These are phyloP conservation scores for Quercus gilva DNA, from an alignment of 306 rosid genomes.

Conservation along the genomic window DNA sequence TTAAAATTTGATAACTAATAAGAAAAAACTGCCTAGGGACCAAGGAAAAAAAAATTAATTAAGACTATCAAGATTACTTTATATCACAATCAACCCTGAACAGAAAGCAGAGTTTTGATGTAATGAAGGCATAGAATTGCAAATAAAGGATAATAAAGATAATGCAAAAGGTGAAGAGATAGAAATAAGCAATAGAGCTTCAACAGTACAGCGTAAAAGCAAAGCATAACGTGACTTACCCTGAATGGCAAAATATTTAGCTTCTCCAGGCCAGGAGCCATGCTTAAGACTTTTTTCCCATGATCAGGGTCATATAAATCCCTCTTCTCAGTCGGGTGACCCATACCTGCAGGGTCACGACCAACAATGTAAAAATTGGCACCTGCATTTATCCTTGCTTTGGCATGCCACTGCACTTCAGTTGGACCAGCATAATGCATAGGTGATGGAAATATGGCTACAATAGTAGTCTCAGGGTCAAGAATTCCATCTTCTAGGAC, in stretches of 20 bases:
- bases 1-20: background rate
- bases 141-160: conserved; percentile 4
- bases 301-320: conserved; percentile 95
- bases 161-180: background rate
- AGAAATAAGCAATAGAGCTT: conserved; percentile 6
- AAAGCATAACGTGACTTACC: conserved; percentile 36
- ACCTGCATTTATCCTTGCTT: conserved; percentile 93
- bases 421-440: conserved; percentile 99
- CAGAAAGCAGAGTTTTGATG: background rate
- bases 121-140: background rate
- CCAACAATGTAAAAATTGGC: conserved; percentile 97
- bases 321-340: conserved; percentile 92
- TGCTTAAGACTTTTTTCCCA: conserved; percentile 89
- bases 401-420: conserved; percentile 99
- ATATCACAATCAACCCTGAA: background rate
- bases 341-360: conserved; percentile 99
- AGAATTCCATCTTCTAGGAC: conserved; percentile 95
- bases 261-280: conserved; percentile 98
- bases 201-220: background rate
- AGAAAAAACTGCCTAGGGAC: background rate
- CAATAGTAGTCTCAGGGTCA: conserved; percentile 91
- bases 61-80: background rate
- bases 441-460: conserved; percentile 93
- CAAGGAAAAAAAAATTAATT: background rate
- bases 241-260: conserved; percentile 92